phyloP scores from a whole-genome alignment of 176 grass and related monocot genomes.

The Juncus effusus region DNA sequence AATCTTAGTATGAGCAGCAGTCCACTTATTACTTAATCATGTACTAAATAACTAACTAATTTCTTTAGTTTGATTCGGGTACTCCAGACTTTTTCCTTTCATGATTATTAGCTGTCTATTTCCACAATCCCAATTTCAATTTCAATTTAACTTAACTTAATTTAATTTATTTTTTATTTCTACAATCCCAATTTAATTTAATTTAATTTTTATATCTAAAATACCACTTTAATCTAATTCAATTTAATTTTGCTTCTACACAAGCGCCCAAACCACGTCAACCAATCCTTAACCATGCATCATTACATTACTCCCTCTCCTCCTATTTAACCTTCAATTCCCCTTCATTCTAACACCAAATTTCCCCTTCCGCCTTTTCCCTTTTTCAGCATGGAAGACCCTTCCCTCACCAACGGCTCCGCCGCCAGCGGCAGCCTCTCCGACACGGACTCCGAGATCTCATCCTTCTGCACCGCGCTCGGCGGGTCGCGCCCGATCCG shows the following conservation, averaged over 20 bases:
- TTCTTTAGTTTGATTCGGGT: constrained; percentile 20
- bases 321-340: too few relatives aligned
- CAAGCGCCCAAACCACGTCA: too few relatives aligned
- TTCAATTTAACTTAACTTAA: neutral
- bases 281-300: too few relatives aligned
- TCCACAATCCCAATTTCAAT: too few relatives aligned
- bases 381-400: too few relatives aligned
- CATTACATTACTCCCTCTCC: too few relatives aligned
- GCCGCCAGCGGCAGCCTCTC: neutral
- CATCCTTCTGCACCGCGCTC: constrained; percentile 73
- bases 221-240: too few relatives aligned
- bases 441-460: constrained; percentile 38
- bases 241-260: too few relatives aligned
- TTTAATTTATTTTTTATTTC: constrained; percentile 9
- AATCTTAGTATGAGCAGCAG: constrained; percentile 18
- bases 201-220: too few relatives aligned
- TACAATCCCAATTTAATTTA: too few relatives aligned
- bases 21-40: neutral
- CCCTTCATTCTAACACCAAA: too few relatives aligned
- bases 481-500: constrained; percentile 71
- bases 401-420: neutral
- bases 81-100: neutral
- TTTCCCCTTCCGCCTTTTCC: too few relatives aligned
- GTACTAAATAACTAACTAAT: neutral
- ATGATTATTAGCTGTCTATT: constrained; percentile 16